Evolutionary conservation across 139 green algal species (phyloP), one percentile per base, ranked within the genome.

Genomic region (Marvania coccoides): DNA sequence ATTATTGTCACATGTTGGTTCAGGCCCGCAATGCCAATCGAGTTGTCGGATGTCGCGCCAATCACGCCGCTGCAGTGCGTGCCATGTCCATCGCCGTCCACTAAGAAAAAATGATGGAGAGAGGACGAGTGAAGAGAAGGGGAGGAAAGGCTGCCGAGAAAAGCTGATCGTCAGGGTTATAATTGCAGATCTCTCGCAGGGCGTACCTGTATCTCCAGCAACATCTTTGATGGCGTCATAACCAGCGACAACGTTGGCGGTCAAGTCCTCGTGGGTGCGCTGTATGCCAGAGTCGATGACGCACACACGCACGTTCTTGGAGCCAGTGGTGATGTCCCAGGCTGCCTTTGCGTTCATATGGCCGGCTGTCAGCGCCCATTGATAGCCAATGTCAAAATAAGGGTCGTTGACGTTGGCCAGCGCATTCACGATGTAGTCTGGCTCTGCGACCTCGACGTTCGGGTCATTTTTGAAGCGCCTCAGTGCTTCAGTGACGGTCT

Each of bases 221-320:
- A 8, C 26, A 39, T 13, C 26, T 40, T 23, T 69, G 61, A 69
- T 61, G 35, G 29, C 47, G 19, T 31, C 38, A 0, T 62, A 64
- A 4, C 28, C 64, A n/a, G n/a, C n/a, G n/a, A 77, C 86, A 12
- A 90, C 53, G 58, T 84, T 86, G 24, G 10, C 31, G 8, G 15
- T 37, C 8, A 94, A 63, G 63, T 91, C 83, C 12, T 67, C 66
- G 65, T 92, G 85, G 4, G 61, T 71, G 28, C 77, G 35, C 19
- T 89, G 74, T 2, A 85, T 62, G 9, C 87, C 87, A 4, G 76
- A 84, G 67, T 90, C 85, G 4, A 91, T 74, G 29, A 92, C 69
- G 35, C 85, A 87, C 23, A 94, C 82, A 13, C 80, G 58, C 2
- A 86, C 54, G 1, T 23, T 28, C n/a, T n/a, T n/a, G n/a, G n/a